Evolutionary conservation across 106 monocot genomes (phyloP).

Genomic region (Dioscorea zingiberensis): DNA sequence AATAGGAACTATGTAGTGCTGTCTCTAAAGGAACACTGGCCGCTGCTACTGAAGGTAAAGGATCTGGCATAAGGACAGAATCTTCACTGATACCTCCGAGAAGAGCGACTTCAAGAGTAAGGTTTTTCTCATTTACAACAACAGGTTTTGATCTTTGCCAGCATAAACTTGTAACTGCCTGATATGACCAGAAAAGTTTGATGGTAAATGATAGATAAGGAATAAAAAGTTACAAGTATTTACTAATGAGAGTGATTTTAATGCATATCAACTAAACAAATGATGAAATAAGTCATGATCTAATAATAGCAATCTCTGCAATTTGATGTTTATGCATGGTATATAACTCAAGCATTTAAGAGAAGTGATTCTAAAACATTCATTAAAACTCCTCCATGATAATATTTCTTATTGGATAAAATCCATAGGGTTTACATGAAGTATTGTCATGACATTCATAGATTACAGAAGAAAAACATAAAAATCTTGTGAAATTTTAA

Average conservation of each 20-base stretch:
- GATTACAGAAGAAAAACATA: too few relatives aligned
- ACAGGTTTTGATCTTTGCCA: constrained; percentile 95
- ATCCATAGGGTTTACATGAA: too few relatives aligned
- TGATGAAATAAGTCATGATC: too few relatives aligned
- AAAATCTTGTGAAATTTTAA: too few relatives aligned
- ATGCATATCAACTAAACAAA: background rate
- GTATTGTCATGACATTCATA: too few relatives aligned
- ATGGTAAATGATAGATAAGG: background rate
- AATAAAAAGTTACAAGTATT: background rate
- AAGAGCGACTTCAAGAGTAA: constrained; percentile 73
- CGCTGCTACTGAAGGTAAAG: constrained; percentile 52
- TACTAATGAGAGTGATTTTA: background rate
- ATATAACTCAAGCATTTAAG: too few relatives aligned
- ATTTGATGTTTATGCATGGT: too few relatives aligned
- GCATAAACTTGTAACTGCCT: constrained; percentile 85
- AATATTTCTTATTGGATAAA: too few relatives aligned
- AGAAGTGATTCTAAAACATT: too few relatives aligned
- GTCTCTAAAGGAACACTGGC: constrained; percentile 34
- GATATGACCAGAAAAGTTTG: constrained; percentile 14
- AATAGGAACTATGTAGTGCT: constrained; percentile 28
- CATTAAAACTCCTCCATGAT: too few relatives aligned
- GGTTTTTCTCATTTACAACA: constrained; percentile 68
- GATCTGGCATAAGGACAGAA: constrained; percentile 95
- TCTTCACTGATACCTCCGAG: constrained; percentile 82
- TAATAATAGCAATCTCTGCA: too few relatives aligned